phyloP scores from a whole-genome alignment of 1,284 basidiomycete species.

The Cystobasidium sp. region DNA sequence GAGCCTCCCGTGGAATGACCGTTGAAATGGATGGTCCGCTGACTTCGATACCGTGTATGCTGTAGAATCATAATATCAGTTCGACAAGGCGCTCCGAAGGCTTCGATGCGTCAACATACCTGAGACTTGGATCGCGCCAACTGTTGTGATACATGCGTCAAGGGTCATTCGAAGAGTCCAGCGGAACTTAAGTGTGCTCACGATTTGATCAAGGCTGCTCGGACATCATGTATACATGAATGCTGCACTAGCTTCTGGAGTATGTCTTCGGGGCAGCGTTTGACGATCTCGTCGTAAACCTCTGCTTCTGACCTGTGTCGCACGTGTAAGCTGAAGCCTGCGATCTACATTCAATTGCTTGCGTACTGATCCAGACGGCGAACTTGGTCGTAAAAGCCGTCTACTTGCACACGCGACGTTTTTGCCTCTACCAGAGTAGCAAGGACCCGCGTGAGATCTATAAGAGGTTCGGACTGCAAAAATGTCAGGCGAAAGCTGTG shows the following conservation, averaged over 20 bases:
- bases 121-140: conserved; percentile 57
- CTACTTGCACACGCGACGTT: conserved; percentile 67
- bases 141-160: conserved; percentile 48
- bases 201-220: conserved; percentile 50
- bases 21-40: conserved; percentile 65
- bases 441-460: conserved; percentile 73
- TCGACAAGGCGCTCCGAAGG: background rate
- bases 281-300: conserved; percentile 70
- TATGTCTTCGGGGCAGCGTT: conserved; percentile 59
- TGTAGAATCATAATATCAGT: conserved; percentile 30
- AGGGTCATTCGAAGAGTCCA: conserved; percentile 54
- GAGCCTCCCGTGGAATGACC: conserved; percentile 80
- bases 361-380: conserved; percentile 52
- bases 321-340: conserved; percentile 23
- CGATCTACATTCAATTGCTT: conserved; percentile 54
- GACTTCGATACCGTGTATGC: conserved; percentile 53
- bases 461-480: conserved; percentile 40
- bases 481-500: background rate
- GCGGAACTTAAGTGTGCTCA: conserved; percentile 63
- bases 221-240: conserved; percentile 49
- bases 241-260: conserved; percentile 46
- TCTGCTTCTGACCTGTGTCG: conserved; percentile 63
- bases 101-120: conserved; percentile 62
- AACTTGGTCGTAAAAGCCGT: conserved; percentile 74
- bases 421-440: conserved; percentile 69